Base-by-base conservation (phyloP, 108 stramenopile species). In the Mayamaea pseudoterrestris region DNA sequence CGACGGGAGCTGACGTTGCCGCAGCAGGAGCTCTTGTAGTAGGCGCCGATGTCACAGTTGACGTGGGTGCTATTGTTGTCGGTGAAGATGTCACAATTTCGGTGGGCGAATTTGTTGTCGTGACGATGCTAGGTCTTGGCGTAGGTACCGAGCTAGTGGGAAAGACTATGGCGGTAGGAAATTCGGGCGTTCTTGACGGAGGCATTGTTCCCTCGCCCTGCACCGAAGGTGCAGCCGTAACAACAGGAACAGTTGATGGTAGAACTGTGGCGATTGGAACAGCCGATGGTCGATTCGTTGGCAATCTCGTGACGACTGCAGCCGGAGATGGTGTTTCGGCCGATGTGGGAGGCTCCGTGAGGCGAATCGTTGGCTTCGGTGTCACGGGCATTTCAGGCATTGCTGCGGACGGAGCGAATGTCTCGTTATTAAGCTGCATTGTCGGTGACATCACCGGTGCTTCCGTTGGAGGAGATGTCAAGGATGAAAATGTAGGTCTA, bases 381-480 rank as follows among this genome's bases (percentile, higher is more conserved):
- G 21, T 9, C 7, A 27, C 26, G 5, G 45, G 11, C n/a, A 5
- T 26, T 46, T 23, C 28, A 26, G 45, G 45, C 12, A n/a, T 27
- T 12, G 28, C 21, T 26, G 45, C 26, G 17, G 41, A 12, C 12
- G 17, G 7, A 7, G 17, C 17, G 8, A 17, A 17, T 12, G 41
- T 17, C 17, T n/a, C 41, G 7, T 23, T 20, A 6, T 13, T 26
- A 9, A 27, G 45, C 17, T 23, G 26, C 9, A 7, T 22, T 21
- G 45, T 46, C 11, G 45, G 45, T 27, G 45, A 9, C 12, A 25
- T 46, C 7, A 27, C 11, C 23, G 17, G 14, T 23, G 50, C 35
- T 27, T 27, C 44, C 3, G 24, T 42, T 25, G 53, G 41, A 5
- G 53, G 6, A 13, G 13, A 30, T n/a, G 53, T 35, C 4, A 26